phyloP scores from a whole-genome alignment of 257 asterid genomes.

The Solanum habrochaites region DNA sequence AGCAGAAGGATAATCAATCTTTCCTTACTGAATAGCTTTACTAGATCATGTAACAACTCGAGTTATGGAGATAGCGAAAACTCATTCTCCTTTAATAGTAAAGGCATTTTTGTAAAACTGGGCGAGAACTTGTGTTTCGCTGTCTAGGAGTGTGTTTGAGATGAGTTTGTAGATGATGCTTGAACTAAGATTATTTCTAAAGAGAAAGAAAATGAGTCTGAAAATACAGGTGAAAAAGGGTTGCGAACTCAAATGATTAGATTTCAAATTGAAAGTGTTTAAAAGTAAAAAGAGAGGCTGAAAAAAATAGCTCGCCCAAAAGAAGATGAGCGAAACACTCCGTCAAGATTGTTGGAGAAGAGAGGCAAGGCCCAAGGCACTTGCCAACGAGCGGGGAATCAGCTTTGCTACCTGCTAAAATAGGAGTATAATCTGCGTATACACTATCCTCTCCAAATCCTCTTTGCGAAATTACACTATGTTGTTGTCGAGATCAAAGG shows the following conservation, averaged over 20 bases:
- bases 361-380: neutral
- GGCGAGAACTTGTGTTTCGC: accelerated
- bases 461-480: too few species aligned
- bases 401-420: neutral
- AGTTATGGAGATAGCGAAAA: neutral
- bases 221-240: neutral
- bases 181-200: neutral
- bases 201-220: neutral
- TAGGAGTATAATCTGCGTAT: neutral
- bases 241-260: neutral
- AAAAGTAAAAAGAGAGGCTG: too few species aligned
- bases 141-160: too few species aligned
- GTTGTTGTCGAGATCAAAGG: neutral
- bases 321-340: neutral
- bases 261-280: accelerated
- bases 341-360: accelerated
- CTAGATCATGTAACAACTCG: neutral
- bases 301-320: neutral
- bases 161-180: accelerated
- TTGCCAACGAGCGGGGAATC: neutral
- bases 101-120: neutral
- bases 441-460: neutral
- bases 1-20: too few species aligned
- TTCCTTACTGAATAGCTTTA: too few species aligned
- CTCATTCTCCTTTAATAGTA: too few species aligned